Base-by-base conservation (phyloP, 495 filamentous ascomycete genomes). In the Arthonia radiata region DNA sequence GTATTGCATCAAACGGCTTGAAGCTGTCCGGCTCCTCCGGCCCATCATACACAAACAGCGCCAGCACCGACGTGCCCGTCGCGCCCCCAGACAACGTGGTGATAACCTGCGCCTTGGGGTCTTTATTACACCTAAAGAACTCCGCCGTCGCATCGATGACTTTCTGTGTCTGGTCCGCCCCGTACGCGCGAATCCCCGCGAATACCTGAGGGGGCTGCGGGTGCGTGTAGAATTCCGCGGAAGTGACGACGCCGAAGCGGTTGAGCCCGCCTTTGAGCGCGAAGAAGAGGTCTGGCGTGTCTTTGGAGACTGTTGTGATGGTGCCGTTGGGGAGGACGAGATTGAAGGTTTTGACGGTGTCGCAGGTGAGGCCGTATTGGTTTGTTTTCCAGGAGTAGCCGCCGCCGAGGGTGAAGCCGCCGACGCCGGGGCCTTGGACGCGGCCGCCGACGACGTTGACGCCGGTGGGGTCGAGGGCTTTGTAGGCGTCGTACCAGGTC, bases 331-430 rank as follows among this genome's bases (percentile, higher is more conserved):
- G 35, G 13, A 37, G 22, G 4, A 34, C 35, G n/a, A 37, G 29
- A 18, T 27, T 37, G 17, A 29, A 39, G n/a, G 31, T 38, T 17
- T 29, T 29, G 13, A 33, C 30, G 3, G 14, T 37, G 19, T 37
- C 36, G 22, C 17, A 29, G 7, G 29, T 32, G 10, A 37, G 29
- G 13, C 33, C 34, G 18, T 31, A 27, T 31, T 36, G 34, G 13
- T 38, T 31, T 13, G 34, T 38, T 13, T 27, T 13, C 35, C 33
- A 38, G 9, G 35, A 38, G 21, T 22, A 38, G 2, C 34, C 35
- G 4, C 36, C 36, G 13, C 36, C 36, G 21, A 38, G 36, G 10
- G 36, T 38, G 15, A 36, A 29, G n/a, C 36, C 36, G 6, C 33
- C 33, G 13, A 30, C 30, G 2, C 31, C 36, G 5, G 34, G 29